Evolutionary conservation across 306 rosid genomes (phyloP), one percentile per base, ranked within the genome.

Genomic region (Arachis hypogaea): DNA sequence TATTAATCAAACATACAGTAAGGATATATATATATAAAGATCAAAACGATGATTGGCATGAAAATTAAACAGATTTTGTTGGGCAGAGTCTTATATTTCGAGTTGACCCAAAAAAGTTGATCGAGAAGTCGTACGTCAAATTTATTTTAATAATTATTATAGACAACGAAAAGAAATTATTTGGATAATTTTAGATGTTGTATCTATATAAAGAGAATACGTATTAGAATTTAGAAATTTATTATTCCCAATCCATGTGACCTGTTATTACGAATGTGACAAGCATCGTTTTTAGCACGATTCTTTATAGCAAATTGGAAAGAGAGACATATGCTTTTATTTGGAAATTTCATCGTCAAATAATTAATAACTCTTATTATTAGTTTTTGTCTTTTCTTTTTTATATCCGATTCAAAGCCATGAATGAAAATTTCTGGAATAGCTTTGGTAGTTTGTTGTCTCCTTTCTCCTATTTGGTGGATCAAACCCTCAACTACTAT

Each of bases 381-480:
- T 60, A 44, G 65, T 63, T 9, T 66, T 73, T 74, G 73, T 71
- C 68, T 41, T 71, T 71, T 30, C 6, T 12, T 38, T 2, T 2
- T 5, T 76, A 78, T 81, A 33, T 33, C 4, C 3, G 0, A 33
- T 2, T 65, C 71, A 56, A 42, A 80, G 14, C 58, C 59, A 71
- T 66, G 16, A 42, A 70, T 28, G 51, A 9, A 75, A 63, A 51
- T 63, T 75, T 30, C 28, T 18, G 12, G 46, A 79, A 59, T 73
- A 59, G 65, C 50, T 63, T 62, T 56, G 73, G 77, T 75, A 56
- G 80, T 74, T 80, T 74, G 63, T 44, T 74, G 80, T 80, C 64
- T 49, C 38, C 9, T 75, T 74, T 40, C 51, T 51, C 56, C 28
- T 63, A 12, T 74, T 11, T 46, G 49, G 8, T 60, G 56, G 57